Base-by-base conservation (phyloP, 2,329 filamentous ascomycete genomes). In the Monosporascus sp. region DNA sequence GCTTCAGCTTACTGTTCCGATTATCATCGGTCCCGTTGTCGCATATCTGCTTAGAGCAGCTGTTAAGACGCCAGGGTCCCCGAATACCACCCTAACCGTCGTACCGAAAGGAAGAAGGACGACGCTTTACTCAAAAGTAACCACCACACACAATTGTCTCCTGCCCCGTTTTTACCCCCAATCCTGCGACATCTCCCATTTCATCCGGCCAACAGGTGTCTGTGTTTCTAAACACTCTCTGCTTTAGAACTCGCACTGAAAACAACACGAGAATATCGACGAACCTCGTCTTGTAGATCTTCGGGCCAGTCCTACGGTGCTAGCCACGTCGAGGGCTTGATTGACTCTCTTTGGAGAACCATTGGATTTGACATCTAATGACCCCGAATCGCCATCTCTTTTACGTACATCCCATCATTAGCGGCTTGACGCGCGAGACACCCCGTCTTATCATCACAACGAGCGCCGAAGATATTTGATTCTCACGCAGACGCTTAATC, bases 41-140 rank as follows among this genome's bases (percentile, higher is more conserved):
- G 31, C 31, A 35, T 14, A 35, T 35, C 31, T 35, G 9, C 31
- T 35, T 35, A 35, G 31, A 35, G 31, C 31, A 35, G 31, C 31
- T 35, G 31, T 35, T 35, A 35, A 20, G 38, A 18, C 17, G 4
- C 22, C 22, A 55, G 14, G 6, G 47, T 48, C 18, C 39, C 51
- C 53, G 20, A 48, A 55, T n/a, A 47, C 47, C 14, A 47, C 41
- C 9, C 47, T 38, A 11, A 31, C 38, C 20, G 52, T 38, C 15
- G 52, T 47, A 39, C 1, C 31, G 31, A 35, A 35, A 35, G 31
- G 31, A 35, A 31, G 27, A 31, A 35, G 39, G 39, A 43, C 18
- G 14, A 43, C 39, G 39, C n/a, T 43, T 43, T 43, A 5, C 3
- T 46, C 43, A 17, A 46, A 14, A 46, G 15, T 24, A 27, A 46